Evolutionary conservation across 208 protist species (phyloP).

Genomic region (Wallacemonas sp.): DNA sequence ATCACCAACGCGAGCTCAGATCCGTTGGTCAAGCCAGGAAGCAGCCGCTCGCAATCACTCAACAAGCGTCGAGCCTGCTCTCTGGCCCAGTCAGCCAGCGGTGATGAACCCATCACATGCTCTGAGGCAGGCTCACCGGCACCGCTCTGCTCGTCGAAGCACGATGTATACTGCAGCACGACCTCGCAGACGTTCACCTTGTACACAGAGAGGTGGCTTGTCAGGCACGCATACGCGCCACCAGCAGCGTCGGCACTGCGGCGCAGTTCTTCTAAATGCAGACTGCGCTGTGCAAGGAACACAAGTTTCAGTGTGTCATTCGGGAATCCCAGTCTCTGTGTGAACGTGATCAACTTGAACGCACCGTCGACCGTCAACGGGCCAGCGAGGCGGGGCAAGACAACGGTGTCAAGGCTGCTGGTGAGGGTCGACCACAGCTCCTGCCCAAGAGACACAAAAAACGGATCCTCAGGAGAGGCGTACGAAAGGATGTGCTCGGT

Average conservation of each 20-base stretch:
- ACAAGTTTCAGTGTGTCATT: slow-evolving; percentile 31
- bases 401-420: slow-evolving; percentile 27
- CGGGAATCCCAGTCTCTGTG: slow-evolving; percentile 45
- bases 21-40: slow-evolving; percentile 61
- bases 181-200: slow-evolving; percentile 78
- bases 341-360: slow-evolving; percentile 64
- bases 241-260: slow-evolving; percentile 37
- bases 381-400: slow-evolving; percentile 63
- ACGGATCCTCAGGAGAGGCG: slow-evolving; percentile 24
- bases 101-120: background rate
- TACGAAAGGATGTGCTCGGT: slow-evolving; percentile 59
- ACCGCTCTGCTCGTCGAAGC: slow-evolving; percentile 53
- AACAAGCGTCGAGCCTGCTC: slow-evolving; percentile 48
- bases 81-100: slow-evolving; percentile 51
- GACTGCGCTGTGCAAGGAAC: slow-evolving; percentile 49
- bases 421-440: slow-evolving; percentile 34
- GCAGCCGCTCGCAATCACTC: slow-evolving; percentile 26
- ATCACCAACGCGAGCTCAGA: slow-evolving; percentile 72
- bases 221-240: slow-evolving; percentile 56
- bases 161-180: slow-evolving; percentile 70
- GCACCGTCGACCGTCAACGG: slow-evolving; percentile 60
- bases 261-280: slow-evolving; percentile 42
- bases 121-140: slow-evolving; percentile 12
- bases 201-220: slow-evolving; percentile 62
- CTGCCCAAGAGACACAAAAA: slow-evolving; percentile 26